phyloP scores from a whole-genome alignment of 176 grass and related monocot species.

The Hsuehochloa calcarea region DNA sequence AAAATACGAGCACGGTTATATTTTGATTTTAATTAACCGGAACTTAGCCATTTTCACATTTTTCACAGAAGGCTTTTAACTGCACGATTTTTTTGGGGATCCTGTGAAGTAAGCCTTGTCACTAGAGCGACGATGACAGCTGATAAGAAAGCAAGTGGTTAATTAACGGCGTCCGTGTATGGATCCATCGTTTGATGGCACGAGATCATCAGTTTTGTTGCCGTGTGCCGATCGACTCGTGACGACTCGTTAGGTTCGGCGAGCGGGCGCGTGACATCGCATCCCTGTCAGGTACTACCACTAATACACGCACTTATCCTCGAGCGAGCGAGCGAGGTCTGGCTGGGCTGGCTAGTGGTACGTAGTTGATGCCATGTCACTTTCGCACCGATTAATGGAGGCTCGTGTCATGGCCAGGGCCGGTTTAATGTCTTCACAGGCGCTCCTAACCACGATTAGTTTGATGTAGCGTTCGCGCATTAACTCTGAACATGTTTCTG shows the following conservation, averaged over 20 bases:
- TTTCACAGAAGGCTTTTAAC: too few relatives aligned
- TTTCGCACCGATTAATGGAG: neutral
- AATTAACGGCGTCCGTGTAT: neutral
- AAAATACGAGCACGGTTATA: too few relatives aligned
- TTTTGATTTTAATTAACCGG: too few relatives aligned
- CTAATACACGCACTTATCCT: neutral
- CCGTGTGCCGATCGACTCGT: constrained; percentile 1
- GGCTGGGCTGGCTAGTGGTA: neutral
- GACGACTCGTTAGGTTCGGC: neutral
- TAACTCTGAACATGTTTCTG: too few relatives aligned
- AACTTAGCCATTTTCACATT: too few relatives aligned
- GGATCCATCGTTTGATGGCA: neutral
- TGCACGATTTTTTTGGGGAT: too few relatives aligned
- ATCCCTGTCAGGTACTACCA: neutral
- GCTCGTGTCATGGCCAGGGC: neutral
- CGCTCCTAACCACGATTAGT: neutral
- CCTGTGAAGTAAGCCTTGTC: too few relatives aligned
- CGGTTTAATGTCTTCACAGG: neutral
- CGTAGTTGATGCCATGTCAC: constrained; percentile 30
- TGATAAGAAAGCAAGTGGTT: neutral
- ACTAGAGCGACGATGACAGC: neutral
- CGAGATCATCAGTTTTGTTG: neutral
- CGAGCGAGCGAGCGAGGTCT: neutral
- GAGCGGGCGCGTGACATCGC: neutral
- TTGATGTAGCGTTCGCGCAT: neutral